These are phyloP conservation scores for Solanum hybrid DNA, from an alignment of 305 asterid species.

Conservation along the genomic window DNA sequence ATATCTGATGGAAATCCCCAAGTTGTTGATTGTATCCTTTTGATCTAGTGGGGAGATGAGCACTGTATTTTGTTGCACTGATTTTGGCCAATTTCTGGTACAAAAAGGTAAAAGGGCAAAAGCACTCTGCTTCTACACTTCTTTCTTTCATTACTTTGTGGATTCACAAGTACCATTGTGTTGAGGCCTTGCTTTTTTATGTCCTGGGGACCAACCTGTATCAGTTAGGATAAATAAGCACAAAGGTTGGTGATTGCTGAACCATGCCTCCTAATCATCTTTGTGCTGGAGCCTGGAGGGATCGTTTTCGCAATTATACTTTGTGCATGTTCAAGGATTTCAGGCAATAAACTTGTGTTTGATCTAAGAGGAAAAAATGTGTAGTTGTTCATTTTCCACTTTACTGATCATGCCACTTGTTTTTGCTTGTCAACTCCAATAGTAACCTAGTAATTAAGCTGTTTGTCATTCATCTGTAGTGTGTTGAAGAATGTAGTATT, in stretches of 20 bases:
- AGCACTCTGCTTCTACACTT: neutral
- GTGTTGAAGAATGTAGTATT: neutral
- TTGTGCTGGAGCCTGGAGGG: neutral
- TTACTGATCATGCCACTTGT: neutral
- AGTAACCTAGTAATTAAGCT: neutral
- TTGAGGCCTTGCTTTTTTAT: neutral
- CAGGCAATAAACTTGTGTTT: neutral
- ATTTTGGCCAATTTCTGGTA: neutral
- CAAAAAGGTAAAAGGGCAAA: neutral
- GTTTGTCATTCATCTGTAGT: neutral
- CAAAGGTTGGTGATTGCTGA: neutral
- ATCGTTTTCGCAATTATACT: neutral
- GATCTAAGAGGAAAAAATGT: neutral
- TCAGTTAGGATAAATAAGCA: neutral
- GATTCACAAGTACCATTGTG: neutral
- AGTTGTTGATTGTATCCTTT: conserved; percentile 94
- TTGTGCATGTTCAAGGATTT: neutral
- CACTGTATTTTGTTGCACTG: neutral
- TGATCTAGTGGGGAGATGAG: neutral
- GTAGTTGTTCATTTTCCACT: neutral
- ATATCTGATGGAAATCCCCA: conserved; percentile 95
- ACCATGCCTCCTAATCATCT: neutral
- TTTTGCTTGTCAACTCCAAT: neutral
- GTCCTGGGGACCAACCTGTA: neutral
- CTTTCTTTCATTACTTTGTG: neutral